Base-by-base conservation (phyloP, 345 rosid species). In the Barbarea vulgaris region DNA sequence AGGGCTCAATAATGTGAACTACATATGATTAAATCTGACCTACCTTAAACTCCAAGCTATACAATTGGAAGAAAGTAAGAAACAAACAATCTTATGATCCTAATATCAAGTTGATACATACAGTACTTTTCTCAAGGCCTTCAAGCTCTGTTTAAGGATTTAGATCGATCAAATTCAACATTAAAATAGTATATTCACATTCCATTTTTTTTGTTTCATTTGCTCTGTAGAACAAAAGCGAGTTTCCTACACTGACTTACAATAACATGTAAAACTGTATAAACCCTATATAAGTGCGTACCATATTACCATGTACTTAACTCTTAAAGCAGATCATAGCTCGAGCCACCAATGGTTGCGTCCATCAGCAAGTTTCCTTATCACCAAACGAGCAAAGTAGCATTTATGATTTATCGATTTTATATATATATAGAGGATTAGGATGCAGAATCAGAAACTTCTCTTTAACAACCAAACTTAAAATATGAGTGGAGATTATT, bases 311-410 rank as follows among this genome's bases (percentile, higher is more conserved):
- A 64, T 33, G 19, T 7, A 19, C 10, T 12, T 5, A 7, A 17
- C 34, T 48, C 30, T 19, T 37, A 61, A 13, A 31, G 65, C 65
- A 54, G 65, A 44, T 15, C 77, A 55, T 21, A 74, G 54, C 55
- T 75, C 36, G 19, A 47, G 44, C 61, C 78, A 57, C 68, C 46
- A 67, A 11, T 51, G 64, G 31, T 18, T 47, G 58, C 51, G 31
- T 76, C 74, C 79, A 51, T 68, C 74, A 50, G 72, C 54, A 61
- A 68, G 50, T 52, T 76, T 76, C 69, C 22, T 53, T 52, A n/a
- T 39, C 17, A 75, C 39, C 56, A 15, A 31, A 27, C 30, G 56
- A 60, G 48, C n/a, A 75, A 67, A 75, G 19, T 3, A 34, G 44
- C 47, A 41, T 31, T 7, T 18, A 36, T n/a, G 9, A 39, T 54